A percentile compares a stretch with the other conserved stretches of the same genome.
These are phyloP conservation scores for Polyrhizophydium stewartii DNA, from an alignment of 371 early-diverging fungal species.

Conservation along the genomic window DNA sequence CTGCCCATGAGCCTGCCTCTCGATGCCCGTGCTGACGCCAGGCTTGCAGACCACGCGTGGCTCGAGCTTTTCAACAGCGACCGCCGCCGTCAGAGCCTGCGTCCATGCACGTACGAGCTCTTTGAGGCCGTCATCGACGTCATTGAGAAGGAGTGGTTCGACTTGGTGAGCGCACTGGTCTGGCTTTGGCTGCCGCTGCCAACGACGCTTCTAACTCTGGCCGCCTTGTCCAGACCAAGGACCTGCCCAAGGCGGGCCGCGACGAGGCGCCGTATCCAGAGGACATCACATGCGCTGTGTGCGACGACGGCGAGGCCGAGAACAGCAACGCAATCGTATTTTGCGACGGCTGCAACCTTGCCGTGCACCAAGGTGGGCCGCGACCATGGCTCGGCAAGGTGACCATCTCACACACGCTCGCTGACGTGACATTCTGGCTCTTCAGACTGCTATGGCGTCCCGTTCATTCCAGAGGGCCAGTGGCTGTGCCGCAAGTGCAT, in stretches of 20 bases:
- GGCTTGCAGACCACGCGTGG: slow-evolving; percentile 49
- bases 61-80: slow-evolving; percentile 64
- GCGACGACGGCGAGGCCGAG: slow-evolving; percentile 94
- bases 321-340: slow-evolving; percentile 98
- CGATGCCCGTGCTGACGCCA: neutral
- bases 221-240: slow-evolving; percentile 44
- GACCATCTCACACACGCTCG: neutral
- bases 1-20: neutral
- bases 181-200: neutral
- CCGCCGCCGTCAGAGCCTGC: slow-evolving; percentile 51
- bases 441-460: slow-evolving; percentile 98
- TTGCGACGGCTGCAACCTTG: slow-evolving; percentile 98
- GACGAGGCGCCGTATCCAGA: slow-evolving; percentile 56
- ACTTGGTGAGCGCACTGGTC: slow-evolving; percentile 42
- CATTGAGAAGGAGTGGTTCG: slow-evolving; percentile 96
- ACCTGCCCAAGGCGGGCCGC: slow-evolving; percentile 43
- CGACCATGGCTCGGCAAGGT: neutral
- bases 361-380: slow-evolving; percentile 91
- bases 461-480: slow-evolving; percentile 98
- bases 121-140: slow-evolving; percentile 91
- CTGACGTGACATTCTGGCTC: neutral
- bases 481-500: slow-evolving; percentile 98
- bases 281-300: slow-evolving; percentile 88
- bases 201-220: neutral
- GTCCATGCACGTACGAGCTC: slow-evolving; percentile 47